Evolutionary conservation across 192 early-diverging fungal genomes (phyloP), one percentile per base, ranked within the genome.

Genomic region (Podochytrium sp.): DNA sequence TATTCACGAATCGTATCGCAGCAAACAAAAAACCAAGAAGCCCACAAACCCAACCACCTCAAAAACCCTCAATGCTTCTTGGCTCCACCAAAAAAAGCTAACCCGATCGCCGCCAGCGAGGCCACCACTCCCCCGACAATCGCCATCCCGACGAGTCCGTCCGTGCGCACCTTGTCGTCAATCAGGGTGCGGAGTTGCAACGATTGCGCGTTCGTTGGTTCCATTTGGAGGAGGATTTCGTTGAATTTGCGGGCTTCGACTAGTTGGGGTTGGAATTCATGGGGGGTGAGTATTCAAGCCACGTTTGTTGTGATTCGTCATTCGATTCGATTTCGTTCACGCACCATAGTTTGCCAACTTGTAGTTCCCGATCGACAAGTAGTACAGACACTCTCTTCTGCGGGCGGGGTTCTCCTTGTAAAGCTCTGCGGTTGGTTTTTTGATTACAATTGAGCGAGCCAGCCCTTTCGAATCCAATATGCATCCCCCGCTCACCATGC

Each of bases 311-410:
- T n/a, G n/a, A n/a, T n/a, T n/a, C n/a, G n/a, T n/a, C n/a, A n/a
- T n/a, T n/a, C n/a, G n/a, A n/a, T n/a, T n/a, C n/a, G n/a, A n/a
- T n/a, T n/a, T n/a, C n/a, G n/a, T n/a, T n/a, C n/a, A n/a, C n/a
- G n/a, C n/a, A n/a, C n/a, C n/a, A 75, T 94, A 98, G 71, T 93
- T 90, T n/a, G 91, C 91, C 65, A 96, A 84, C 78, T 94, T 95
- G 86, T 90, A 97, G 77, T 95, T 87, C 6, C 94, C 97, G 20
- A 99, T 78, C 2, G 94, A 93, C 55, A 99, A 74, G 73, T 97
- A 99, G 79, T 96, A 99, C 34, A 97, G 83, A 73, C 97, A 99
- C 80, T 99, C 97, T 42, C 97, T 86, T 68, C 91, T 86, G 65
- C 97, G 87, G 65, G 91, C 88, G 1, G 91, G 90, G 25, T 91